These are phyloP conservation scores for Chlamydomonas asymmetrica DNA, from an alignment of 139 green algal genomes.

Conservation along the genomic window DNA sequence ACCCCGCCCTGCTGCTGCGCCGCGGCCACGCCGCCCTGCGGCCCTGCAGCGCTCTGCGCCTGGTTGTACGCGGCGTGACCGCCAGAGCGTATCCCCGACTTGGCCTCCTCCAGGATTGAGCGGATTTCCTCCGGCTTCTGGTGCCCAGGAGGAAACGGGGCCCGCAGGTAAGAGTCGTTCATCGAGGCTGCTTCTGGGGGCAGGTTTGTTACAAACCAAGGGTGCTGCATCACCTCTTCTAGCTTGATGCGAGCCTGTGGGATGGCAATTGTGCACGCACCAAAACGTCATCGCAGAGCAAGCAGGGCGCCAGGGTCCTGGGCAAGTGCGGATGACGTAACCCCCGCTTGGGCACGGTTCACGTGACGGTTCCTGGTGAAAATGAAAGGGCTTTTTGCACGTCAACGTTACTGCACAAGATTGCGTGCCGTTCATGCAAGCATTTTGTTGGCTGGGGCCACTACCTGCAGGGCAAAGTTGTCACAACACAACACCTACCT, in stretches of 20 bases:
- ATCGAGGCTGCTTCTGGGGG: slow-evolving; percentile 75
- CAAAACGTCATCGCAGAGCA: not conserved
- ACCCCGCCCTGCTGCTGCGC: not conserved
- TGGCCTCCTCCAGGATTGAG: slow-evolving; percentile 39
- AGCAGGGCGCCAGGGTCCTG: too few relatives aligned
- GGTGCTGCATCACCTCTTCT: slow-evolving; percentile 56
- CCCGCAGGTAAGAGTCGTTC: slow-evolving; percentile 67
- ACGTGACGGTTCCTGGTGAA: too few relatives aligned
- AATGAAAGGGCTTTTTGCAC: too few relatives aligned
- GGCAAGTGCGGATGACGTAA: too few relatives aligned
- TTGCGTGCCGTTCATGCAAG: too few relatives aligned
- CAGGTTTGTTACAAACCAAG: slow-evolving; percentile 71
- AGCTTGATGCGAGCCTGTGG: slow-evolving; percentile 48
- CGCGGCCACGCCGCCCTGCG: not conserved
- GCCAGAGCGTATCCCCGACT: too few relatives aligned
- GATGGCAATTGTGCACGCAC: not conserved
- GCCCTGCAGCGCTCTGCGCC: not conserved
- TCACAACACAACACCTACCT: slow-evolving; percentile 69
- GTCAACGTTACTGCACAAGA: too few relatives aligned
- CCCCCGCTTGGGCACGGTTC: too few relatives aligned
- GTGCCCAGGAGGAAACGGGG: slow-evolving; percentile 36
- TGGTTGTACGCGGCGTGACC: not conserved
- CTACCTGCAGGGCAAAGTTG: slow-evolving; percentile 50
- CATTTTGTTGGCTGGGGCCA: not conserved
- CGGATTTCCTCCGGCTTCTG: slow-evolving; percentile 42